These are phyloP conservation scores for Echinosophora koreensis DNA, from an alignment of 306 rosid genomes.

Conservation along the genomic window DNA sequence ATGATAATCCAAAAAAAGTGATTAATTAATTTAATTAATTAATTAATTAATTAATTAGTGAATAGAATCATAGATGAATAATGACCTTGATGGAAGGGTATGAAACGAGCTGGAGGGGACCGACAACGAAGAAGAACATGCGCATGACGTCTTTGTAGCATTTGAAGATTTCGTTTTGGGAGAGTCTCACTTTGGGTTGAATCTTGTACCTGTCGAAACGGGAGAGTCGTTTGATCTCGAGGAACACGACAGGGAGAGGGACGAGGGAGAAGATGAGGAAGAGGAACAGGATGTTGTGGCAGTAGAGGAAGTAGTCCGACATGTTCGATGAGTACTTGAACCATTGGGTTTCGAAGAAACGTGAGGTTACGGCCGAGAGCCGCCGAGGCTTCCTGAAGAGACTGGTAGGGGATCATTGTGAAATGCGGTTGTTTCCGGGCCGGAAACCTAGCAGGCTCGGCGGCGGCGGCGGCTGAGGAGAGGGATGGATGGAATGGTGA, in stretches of 20 bases:
- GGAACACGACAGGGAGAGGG: conserved; percentile 74
- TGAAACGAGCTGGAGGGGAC: conserved; percentile 89
- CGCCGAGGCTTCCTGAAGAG: conserved; percentile 62
- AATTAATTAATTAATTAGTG: no score
- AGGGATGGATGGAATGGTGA: not conserved
- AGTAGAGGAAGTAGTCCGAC: conserved; percentile 83
- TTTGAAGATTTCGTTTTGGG: conserved; percentile 56
- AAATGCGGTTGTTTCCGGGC: no score
- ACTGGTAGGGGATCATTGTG: conserved; percentile 71
- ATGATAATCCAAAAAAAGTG: no score
- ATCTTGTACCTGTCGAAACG: conserved; percentile 73
- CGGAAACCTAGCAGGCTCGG: conserved; percentile 34
- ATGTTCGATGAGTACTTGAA: conserved; percentile 77
- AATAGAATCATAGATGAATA: not conserved
- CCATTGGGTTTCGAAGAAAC: conserved; percentile 72
- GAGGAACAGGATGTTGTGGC: conserved; percentile 86
- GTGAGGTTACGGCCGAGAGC: conserved; percentile 82
- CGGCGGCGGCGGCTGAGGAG: conserved; percentile 3
- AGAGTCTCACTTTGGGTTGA: conserved; percentile 84
- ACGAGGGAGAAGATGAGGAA: conserved; percentile 73
- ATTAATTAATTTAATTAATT: no score
- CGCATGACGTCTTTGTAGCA: conserved; percentile 88
- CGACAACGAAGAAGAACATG: conserved; percentile 79
- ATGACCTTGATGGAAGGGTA: conserved; percentile 79
- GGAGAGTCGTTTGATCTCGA: conserved; percentile 59